Base-by-base conservation (phyloP, 257 asterid species). In the Plantago ovata region DNA sequence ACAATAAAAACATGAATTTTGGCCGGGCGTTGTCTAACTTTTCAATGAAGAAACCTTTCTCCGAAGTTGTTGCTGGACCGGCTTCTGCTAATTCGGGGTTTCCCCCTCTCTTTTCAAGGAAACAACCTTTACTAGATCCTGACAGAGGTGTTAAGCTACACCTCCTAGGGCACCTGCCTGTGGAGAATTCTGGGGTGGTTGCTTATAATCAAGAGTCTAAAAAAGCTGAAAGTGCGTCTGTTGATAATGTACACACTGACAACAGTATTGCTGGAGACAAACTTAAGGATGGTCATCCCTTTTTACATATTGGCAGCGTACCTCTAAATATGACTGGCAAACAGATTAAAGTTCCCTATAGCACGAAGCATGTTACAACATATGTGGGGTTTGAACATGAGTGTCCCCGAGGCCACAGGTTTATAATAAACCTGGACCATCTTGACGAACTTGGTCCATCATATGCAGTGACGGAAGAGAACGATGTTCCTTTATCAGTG, bases 11-110 rank as follows among this genome's bases (percentile, higher is more conserved):
- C 32, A 39, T 62, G 40, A 66, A 38, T 69, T 48, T 71, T 40
- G 79, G 81, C 47, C 61, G 71, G 74, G 85, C 77, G 46, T 60
- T 70, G 49, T 67, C 84, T 62, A 85, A 74, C 53, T 69, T 84
- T 69, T 69, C 73, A 19, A 79, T 84, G 90, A 79, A 81, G 70
- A 92, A 92, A 64, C 91, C 90, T 8, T 92, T 92, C 70, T 83
- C 96, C 40, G 98, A 92, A 79, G 98, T 92, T 56, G 98, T 92
- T 72, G 93, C 98, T 18, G 98, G 96, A 59, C 71, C 85, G 13
- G 69, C 84, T 40, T 74, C 86, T 70, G 65, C 81, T 45, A 64
- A 70, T 71, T 77, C 95, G 24, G 89, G 72, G 21, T 87, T 87
- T 64, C 98, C 96, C 54, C 95, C 96, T 12, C 96, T 91, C 36